Percentiles rank a stretch among this genome's conserved stretches.
Conservation (phyloP, 805 yeast species). For the Ogataea glucozyma region DNA sequence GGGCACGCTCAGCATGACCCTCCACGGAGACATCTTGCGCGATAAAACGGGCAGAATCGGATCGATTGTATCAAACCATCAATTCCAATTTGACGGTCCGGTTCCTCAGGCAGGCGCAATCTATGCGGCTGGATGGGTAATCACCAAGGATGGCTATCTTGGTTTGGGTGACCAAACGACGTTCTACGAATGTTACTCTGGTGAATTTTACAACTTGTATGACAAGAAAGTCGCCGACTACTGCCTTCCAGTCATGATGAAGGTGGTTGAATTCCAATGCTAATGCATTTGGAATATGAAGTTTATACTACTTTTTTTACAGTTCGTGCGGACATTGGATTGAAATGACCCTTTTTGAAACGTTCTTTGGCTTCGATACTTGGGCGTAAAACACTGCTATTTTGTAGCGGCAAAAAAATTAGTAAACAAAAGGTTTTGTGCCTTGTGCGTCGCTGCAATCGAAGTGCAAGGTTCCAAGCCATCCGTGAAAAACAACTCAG, state of each 20-base stretch:
- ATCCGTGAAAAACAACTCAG: no score
- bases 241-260: slow-evolving; percentile 3
- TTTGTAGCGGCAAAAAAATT: no score
- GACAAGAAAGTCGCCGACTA: slow-evolving; percentile 1
- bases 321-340: not conserved
- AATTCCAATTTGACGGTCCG: slow-evolving; percentile 6
- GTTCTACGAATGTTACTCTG: slow-evolving; percentile 3
- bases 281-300: not conserved
- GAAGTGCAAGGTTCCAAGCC: no score
- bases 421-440: no score
- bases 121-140: slow-evolving; percentile 4
- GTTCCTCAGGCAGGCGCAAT: slow-evolving; percentile 5
- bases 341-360: not conserved
- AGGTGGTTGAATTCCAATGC: slow-evolving; percentile 5
- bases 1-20: slow-evolving; percentile 3
- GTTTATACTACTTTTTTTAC: not conserved
- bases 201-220: slow-evolving; percentile 2
- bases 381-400: no score
- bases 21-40: not conserved
- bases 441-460: no score
- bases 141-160: slow-evolving; percentile 5
- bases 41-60: slow-evolving; percentile 6
- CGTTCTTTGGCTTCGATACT: not conserved
- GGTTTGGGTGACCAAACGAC: slow-evolving; percentile 2
- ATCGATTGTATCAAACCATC: slow-evolving; percentile 4